Evolutionary conservation across 805 yeast genomes (phyloP), one percentile per base, ranked within the genome.

Genomic region (Millerozyma acaciae): DNA sequence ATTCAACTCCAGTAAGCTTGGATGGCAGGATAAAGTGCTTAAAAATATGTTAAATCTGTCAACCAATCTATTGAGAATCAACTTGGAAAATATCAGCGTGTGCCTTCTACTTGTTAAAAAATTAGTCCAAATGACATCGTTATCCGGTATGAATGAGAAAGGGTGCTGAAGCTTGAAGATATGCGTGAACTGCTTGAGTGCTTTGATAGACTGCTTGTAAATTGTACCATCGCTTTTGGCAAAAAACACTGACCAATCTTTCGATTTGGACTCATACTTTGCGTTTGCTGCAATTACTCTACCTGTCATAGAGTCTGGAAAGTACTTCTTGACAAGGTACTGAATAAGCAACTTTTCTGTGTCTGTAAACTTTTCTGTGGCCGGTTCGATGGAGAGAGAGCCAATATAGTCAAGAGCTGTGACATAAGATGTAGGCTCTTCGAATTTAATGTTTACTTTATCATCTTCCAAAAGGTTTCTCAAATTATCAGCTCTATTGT

Each of bases 401-500:
- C n/a, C n/a, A n/a, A n/a, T n/a, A n/a, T n/a, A n/a, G n/a, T 67
- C 73, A 43, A 64, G 60, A 3, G 64, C 58, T 38, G 60, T 62
- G 43, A 58, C 58, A 35, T 47, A 52, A 32, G 44, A 50, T 24
- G 50, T 55, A 7, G 56, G 52, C 33, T 65, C 71, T 34, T 64
- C 70, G 17, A 33, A 28, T 20, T 47, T 38, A 26, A 66, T 62
- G 12, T 56, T 37, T 9, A 84, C 54, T 19, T 82, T 57, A 0
- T 61, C 46, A 41, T 78, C 78, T 6, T 51, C 39, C 2, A 84
- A 38, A 1, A 90, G 55, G 3, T 57, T 60, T 22, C 57, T 50
- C 13, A 85, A 65, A 41, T 84, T 84, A 2, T 74, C 79, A 0
- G 73, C 26, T 30, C 94, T 65, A 43, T 78, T 79, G 53, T 79